These are phyloP conservation scores for Phialemoniopsis sp. DNA, from an alignment of 2,329 filamentous ascomycete genomes.

Conservation along the genomic window DNA sequence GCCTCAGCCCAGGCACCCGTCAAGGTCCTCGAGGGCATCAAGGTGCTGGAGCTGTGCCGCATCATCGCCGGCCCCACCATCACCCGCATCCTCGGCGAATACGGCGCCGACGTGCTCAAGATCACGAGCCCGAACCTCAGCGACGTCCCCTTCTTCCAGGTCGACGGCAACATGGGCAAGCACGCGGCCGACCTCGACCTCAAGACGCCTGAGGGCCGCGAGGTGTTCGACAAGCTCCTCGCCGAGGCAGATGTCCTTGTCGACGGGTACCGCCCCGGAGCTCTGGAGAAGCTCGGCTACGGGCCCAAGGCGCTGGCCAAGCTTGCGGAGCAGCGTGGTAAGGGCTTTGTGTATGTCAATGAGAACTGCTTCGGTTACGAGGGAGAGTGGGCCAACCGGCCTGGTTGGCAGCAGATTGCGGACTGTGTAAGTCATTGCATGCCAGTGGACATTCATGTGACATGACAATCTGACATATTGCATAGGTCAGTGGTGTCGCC, in stretches of 20 bases:
- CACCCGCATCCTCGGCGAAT: conserved; percentile 66
- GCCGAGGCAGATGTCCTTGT: conserved; percentile 59
- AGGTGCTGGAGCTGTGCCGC: conserved; percentile 70
- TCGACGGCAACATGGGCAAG: conserved; percentile 70
- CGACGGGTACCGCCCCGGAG: conserved; percentile 67
- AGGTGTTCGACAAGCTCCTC: conserved; percentile 54
- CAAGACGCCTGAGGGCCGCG: conserved; percentile 45
- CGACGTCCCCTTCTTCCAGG: conserved; percentile 69
- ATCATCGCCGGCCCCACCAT: conserved; percentile 75
- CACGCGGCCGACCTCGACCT: conserved; percentile 62
- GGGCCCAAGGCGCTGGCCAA: conserved; percentile 48
- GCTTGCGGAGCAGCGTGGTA: conserved; percentile 48
- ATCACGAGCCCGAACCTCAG: conserved; percentile 64
- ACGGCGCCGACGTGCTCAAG: conserved; percentile 71
- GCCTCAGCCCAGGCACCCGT: conserved; percentile 10
- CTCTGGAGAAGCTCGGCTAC: conserved; percentile 60
- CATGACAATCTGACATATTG: no score
- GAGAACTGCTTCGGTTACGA: conserved; percentile 69
- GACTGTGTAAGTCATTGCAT: conserved; percentile 41
- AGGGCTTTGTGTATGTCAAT: conserved; percentile 63
- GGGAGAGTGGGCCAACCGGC: conserved; percentile 58
- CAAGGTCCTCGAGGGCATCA: conserved; percentile 53
- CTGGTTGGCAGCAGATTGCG: conserved; percentile 71
- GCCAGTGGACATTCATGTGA: no score
- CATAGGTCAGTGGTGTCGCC: conserved; percentile 32